Base-by-base conservation (phyloP, 140 eudicot species). In the Ambrosia hybrid region DNA sequence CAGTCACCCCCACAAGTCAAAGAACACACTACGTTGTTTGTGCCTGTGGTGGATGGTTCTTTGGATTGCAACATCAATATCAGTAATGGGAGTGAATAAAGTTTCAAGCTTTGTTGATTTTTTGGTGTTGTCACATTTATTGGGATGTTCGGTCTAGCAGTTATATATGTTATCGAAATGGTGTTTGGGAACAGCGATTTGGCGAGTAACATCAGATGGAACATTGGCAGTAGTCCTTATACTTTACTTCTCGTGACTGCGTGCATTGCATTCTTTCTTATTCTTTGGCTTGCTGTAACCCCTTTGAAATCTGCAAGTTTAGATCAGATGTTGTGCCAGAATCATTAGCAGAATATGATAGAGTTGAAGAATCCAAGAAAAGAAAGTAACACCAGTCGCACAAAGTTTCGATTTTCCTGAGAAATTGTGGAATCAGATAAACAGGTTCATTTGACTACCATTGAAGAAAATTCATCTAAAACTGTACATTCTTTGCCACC, bases 231-330 rank as follows among this genome's bases (percentile, higher is more conserved):
- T 75, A 70, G 72, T 49, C 67, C 72, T 6, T 82, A 87, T 80
- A 21, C 86, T 51, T 16, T 84, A 71, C 93, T 92, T 74, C 78
- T 87, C 3, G 2, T 80, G 16, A 81, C 85, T 33, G 84, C 89
- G 9, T 76, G 60, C 49, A 62, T 76, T 53, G 87, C 96, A 21
- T 75, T 89, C 52, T 71, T 80, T 73, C 73, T 87, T 48, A 84
- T 84, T 84, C 88, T 89, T 72, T 85, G 86, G 95, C 78, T 92
- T 64, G n/a, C n/a, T n/a, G n/a, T n/a, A n/a, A n/a, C n/a, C n/a
- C n/a, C n/a, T n/a, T n/a, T n/a, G n/a, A n/a, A 84, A 73, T 85
- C 95, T 51, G 91, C 83, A 73, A 85, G 78, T 75, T 76, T 71
- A 78, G 80, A 57, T 57, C 76, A 60, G 88, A 79, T 70, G 37